A percentile compares a stretch with the other conserved stretches of the same genome.
Conservation (phyloP, 2,329 filamentous ascomycete genomes). For the Trichoderma oligosporum region DNA sequence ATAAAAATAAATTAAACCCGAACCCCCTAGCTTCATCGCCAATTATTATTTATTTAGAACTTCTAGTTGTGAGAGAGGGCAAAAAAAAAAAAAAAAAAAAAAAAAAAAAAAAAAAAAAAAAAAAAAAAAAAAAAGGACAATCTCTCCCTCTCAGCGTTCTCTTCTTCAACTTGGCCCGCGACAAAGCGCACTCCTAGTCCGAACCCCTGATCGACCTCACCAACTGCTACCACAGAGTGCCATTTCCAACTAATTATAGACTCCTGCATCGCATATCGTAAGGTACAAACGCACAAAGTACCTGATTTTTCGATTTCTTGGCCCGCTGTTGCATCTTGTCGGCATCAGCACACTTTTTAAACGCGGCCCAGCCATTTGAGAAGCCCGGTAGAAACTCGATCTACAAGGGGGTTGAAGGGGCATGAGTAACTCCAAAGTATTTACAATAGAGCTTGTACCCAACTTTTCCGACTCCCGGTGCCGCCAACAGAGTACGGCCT, state of each 20-base stretch:
- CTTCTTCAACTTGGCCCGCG: neutral
- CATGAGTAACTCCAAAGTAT: neutral
- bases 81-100: neutral
- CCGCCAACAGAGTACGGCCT: neutral
- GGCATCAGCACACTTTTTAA: neutral
- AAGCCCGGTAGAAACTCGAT: constrained; percentile 6
- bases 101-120: neutral
- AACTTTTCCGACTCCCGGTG: too few relatives aligned
- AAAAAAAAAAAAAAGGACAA: neutral
- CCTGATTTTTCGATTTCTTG: neutral
- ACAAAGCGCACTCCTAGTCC: constrained; percentile 15
- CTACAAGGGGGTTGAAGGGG: neutral
- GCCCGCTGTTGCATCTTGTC: neutral
- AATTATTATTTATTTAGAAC: too few relatives aligned
- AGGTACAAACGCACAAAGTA: neutral
- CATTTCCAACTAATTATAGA: neutral
- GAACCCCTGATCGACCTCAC: constrained; percentile 8
- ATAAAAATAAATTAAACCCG: neutral
- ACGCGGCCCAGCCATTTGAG: neutral
- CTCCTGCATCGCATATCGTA: neutral
- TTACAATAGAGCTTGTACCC: too few relatives aligned
- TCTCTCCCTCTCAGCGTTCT: neutral
- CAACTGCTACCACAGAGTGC: neutral
- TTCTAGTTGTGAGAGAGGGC: too few relatives aligned
- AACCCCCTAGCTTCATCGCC: too few relatives aligned